Conservation (phyloP, 2,329 filamentous ascomycete genomes). For the Diaporthe sp. region DNA sequence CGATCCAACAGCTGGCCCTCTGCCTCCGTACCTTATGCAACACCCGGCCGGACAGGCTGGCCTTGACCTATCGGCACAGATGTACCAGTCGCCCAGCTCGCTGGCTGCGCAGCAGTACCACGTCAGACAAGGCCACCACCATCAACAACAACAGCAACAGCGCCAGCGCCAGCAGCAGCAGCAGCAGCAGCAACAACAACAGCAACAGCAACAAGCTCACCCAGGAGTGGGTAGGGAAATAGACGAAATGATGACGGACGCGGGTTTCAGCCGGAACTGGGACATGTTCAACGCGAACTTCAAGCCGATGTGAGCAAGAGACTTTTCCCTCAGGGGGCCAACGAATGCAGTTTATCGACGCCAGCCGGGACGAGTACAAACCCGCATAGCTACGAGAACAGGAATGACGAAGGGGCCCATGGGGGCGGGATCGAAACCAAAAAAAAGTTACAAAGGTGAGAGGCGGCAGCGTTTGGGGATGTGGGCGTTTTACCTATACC, state of each 20-base stretch:
- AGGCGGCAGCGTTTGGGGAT: neutral
- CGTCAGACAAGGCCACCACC: conserved; percentile 47
- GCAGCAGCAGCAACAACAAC: conserved; percentile 42
- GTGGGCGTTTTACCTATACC: neutral
- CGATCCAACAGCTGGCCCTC: conserved; percentile 63
- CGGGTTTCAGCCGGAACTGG: conserved; percentile 61
- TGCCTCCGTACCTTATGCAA: conserved; percentile 79
- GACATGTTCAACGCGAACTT: conserved; percentile 56
- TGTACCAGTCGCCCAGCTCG: conserved; percentile 61
- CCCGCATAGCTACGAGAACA: conserved; percentile 18
- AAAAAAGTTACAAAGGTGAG: neutral
- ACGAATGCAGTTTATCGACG: conserved; percentile 11
- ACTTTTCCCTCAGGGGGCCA: neutral
- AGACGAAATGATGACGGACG: conserved; percentile 64
- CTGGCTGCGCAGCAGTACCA: conserved; percentile 54
- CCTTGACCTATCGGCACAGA: conserved; percentile 58
- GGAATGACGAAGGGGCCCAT: neutral
- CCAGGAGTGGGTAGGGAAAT: conserved; percentile 57
- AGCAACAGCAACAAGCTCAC: conserved; percentile 47
- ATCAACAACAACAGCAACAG: conserved; percentile 46
- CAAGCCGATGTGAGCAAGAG: conserved; percentile 38
- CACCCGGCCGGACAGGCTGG: conserved; percentile 56
- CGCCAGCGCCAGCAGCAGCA: conserved; percentile 44
- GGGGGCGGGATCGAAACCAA: neutral
- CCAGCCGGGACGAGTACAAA: neutral